Percentiles rank a stretch among this genome's conserved stretches.
phyloP scores from a whole-genome alignment of 805 yeast genomes.

The Blastobotrys attinorum region DNA sequence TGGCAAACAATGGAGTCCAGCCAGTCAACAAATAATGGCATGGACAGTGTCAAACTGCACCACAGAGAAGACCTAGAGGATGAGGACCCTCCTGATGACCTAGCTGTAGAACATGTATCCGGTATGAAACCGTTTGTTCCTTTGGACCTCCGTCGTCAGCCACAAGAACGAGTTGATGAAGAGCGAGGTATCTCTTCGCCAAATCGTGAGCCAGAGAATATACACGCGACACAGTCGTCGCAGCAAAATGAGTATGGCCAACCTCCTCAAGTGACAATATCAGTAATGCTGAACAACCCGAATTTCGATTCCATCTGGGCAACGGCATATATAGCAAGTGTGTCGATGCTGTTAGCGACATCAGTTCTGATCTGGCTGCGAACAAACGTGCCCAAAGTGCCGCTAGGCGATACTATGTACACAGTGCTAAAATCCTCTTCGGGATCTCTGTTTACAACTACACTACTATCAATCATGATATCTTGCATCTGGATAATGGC shows the following conservation, averaged over 20 bases:
- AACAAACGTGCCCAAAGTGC: conserved; percentile 19
- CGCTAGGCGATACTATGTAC: conserved; percentile 25
- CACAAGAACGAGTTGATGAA: not conserved
- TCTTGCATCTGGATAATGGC: conserved; percentile 25
- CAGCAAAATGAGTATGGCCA: conserved; percentile 1
- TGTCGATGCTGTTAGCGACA: conserved; percentile 25
- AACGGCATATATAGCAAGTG: conserved; percentile 18
- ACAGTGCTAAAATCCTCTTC: conserved; percentile 20
- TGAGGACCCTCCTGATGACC: conserved; percentile 24
- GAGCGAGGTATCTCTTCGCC: too few relatives aligned
- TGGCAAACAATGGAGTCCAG: not conserved
- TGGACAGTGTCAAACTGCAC: not conserved
- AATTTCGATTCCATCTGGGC: conserved; percentile 22
- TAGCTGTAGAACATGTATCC: conserved; percentile 18
- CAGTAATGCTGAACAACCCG: conserved; percentile 3
- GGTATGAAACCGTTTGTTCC: conserved; percentile 11
- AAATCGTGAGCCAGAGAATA: too few relatives aligned
- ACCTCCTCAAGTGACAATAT: conserved; percentile 8
- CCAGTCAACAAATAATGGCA: not conserved
- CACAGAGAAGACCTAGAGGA: conserved; percentile 1
- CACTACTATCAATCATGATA: conserved; percentile 20
- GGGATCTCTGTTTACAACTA: conserved; percentile 16
- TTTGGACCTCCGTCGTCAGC: conserved; percentile 1
- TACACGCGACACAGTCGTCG: too few relatives aligned
- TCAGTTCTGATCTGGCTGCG: conserved; percentile 24